Conservation (phyloP, 2,329 filamentous ascomycete species). For the Aschersonia sp. region DNA sequence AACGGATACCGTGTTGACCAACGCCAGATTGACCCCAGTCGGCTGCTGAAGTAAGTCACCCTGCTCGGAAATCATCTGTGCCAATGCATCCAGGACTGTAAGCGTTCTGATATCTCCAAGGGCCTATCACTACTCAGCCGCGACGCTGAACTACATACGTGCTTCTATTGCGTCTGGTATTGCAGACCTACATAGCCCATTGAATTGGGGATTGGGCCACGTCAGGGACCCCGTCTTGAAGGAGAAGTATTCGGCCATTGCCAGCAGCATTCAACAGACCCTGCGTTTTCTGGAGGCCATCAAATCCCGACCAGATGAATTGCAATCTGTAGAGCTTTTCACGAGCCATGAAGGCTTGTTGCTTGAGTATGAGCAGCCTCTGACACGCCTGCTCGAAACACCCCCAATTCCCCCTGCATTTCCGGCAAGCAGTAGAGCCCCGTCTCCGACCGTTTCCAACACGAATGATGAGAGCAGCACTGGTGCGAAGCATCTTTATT, state of each 20-base stretch:
- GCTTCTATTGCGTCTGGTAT: constrained; percentile 74
- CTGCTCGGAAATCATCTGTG: not conserved
- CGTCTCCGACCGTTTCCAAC: constrained; percentile 25
- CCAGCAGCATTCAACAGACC: constrained; percentile 76
- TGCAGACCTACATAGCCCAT: constrained; percentile 80
- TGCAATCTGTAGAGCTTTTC: constrained; percentile 88
- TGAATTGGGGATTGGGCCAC: constrained; percentile 91
- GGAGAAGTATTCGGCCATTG: constrained; percentile 72
- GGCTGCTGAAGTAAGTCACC: constrained; percentile 52
- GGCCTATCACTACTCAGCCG: constrained; percentile 91
- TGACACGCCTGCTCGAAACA: constrained; percentile 63
- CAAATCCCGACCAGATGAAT: constrained; percentile 68
- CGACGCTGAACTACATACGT: constrained; percentile 86
- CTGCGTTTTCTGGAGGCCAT: constrained; percentile 90
- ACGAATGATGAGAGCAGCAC: constrained; percentile 8
- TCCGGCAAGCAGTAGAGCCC: constrained; percentile 11
- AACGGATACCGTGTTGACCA: constrained; percentile 74
- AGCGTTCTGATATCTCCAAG: constrained; percentile 19
- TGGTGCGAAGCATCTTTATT: constrained; percentile 48
- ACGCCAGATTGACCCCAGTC: constrained; percentile 64
- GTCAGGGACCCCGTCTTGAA: constrained; percentile 74
- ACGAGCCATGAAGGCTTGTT: constrained; percentile 91
- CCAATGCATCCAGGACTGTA: not conserved
- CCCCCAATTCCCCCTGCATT: constrained; percentile 24
- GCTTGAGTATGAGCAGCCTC: constrained; percentile 81